Evolutionary conservation across 129 eudicot genomes (phyloP).

Genomic region (Lactuca sativa): DNA sequence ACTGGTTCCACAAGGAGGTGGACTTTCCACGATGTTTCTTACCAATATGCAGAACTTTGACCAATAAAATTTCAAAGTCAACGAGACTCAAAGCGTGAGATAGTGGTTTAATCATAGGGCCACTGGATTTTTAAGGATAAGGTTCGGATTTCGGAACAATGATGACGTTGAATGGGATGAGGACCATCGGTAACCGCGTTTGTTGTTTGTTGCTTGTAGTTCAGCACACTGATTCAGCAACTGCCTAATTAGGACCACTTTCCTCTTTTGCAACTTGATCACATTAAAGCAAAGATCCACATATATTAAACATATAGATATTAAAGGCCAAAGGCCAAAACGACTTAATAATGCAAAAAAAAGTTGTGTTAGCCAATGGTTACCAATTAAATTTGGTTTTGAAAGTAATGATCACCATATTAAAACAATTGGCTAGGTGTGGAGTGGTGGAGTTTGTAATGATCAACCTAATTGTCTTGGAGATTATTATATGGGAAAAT

Average conservation of each 20-base stretch:
- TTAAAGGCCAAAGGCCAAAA: too few species aligned
- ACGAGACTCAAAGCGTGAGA: not conserved
- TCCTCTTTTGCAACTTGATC: not conserved
- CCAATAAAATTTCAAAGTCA: slow-evolving; percentile 11
- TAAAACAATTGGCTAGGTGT: too few species aligned
- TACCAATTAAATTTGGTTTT: too few species aligned
- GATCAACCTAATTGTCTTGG: too few species aligned
- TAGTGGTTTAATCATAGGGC: not conserved
- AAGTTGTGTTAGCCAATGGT: too few species aligned
- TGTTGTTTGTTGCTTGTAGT: not conserved
- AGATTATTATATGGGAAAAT: too few species aligned
- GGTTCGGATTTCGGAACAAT: not conserved
- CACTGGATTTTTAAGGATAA: not conserved
- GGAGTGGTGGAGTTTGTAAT: too few species aligned
- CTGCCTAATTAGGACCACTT: not conserved
- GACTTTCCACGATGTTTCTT: not conserved
- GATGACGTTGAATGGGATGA: not conserved
- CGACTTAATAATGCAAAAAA: too few species aligned
- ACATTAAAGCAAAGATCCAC: not conserved
- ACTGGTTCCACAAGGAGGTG: not conserved
- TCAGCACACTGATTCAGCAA: not conserved
- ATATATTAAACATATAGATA: too few species aligned
- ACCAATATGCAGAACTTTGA: not conserved
- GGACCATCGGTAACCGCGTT: not conserved
- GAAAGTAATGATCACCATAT: too few species aligned